Base-by-base conservation (phyloP, 345 rosid genomes). In the Ricinus communis region DNA sequence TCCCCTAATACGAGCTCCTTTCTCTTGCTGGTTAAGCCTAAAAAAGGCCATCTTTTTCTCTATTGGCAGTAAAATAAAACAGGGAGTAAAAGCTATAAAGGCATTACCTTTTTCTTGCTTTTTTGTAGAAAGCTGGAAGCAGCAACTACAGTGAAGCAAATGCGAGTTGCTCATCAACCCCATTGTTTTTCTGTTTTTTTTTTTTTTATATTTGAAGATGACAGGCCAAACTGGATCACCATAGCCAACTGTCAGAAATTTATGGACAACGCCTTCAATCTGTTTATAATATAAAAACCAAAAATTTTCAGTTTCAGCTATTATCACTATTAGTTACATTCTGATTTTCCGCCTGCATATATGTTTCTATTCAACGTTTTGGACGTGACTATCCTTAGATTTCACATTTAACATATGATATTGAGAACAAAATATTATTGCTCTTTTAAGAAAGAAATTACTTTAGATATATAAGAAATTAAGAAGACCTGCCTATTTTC, bases 71-170 rank as follows among this genome's bases (percentile, higher is more conserved):
- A 38, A 60, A 67, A 12, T 36, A 21, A 43, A 45, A 25, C 6
- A 47, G 1, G 55, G 65, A 13, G 1, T 56, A 66, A 78, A 72
- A 62, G 78, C 18, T 62, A 8, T 49, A 73, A 76, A 77, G 71
- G 72, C 31, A 62, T 11, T 11, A 52, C 11, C 67, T 55, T 77
- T 61, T 28, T 31, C 38, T 77, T 60, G 22, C 30, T 43, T 77
- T 65, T 56, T 12, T 49, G 76, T 68, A 25, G 19, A 71, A 77
- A 73, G 72, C 22, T 5, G 70, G 66, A 52, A 47, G 53, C 55
- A 36, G 58, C 56, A 73, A 53, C 55, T 1, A 6, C 2, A 38
- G n/a, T n/a, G n/a, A 18, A 55, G 43, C 6, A 11, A 46, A 46
- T 8, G 58, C 55, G 24, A 46, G 49, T 69, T 19, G 71, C 68